Base-by-base conservation (phyloP, 495 filamentous ascomycete genomes). In the Rostrohypoxylon terebratum region DNA sequence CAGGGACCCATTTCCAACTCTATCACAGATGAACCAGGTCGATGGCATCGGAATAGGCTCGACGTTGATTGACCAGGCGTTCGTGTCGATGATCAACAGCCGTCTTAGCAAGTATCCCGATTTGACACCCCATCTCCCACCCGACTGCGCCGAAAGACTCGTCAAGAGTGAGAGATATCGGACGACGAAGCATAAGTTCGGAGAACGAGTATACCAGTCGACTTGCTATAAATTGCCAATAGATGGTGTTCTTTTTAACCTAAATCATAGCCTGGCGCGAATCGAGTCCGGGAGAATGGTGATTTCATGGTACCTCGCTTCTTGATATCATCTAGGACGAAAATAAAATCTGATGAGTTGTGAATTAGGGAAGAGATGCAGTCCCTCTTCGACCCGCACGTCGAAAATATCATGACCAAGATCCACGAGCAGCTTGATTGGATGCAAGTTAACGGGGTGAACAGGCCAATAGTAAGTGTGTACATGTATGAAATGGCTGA, bases 351-450 rank as follows among this genome's bases (percentile, higher is more conserved):
- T 76, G 20, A 59, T 28, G n/a, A 47, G 31, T 6, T 42, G 18
- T 23, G 4, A 50, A 67, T 55, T 66, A 85, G 81, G 55, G 77
- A 83, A 53, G 86, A 87, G 42, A 77, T 89, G 11, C 82, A 85
- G 54, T 68, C 67, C 9, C 68, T 88, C 11, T 91, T 91, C 71
- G 87, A 91, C 58, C 72, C 71, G 1, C 89, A 89, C 57, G 79
- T 88, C 21, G 75, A 85, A 8, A 82, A 83, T 48, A 87, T 90
- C 58, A 83, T 82, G 55, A 69, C 70, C 16, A 79, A 85, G 14
- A 83, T 90, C 21, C 82, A 88, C 71, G 77, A 82, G 25, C 88
- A 90, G 68, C 84, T 90, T 1, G 73, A 82, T 25, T 82, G 81
- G 67, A 81, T 90, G 53, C 75, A 82, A 20, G 68, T 73, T 7